Conservation (phyloP, 768 basidiomycete species). For the Phylloporus sp. region DNA sequence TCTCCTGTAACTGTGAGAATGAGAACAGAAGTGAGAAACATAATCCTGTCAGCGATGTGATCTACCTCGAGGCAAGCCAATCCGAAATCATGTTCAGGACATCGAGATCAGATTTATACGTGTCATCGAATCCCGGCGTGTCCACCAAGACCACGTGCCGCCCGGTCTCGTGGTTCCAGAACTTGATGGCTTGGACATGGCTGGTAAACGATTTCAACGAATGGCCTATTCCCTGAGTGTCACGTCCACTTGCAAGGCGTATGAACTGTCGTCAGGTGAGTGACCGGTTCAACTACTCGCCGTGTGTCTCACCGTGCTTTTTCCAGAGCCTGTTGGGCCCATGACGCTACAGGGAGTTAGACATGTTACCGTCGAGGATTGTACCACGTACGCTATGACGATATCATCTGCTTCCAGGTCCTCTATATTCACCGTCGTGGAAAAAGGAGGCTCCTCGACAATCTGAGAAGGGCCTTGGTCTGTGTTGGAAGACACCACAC, state of each 20-base stretch:
- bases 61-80: conserved; percentile 3
- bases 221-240: conserved; percentile 3
- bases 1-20: conserved; percentile 4
- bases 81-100: conserved; percentile 4
- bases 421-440: neutral
- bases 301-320: conserved; percentile 9
- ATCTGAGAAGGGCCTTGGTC: neutral
- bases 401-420: conserved; percentile 1
- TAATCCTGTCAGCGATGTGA: neutral
- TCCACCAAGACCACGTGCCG: conserved; percentile 19
- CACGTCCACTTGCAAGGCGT: neutral
- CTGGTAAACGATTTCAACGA: conserved; percentile 9
- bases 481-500: neutral
- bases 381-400: conserved; percentile 13
- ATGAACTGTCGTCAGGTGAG: conserved; percentile 11
- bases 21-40: neutral
- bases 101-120: conserved; percentile 9
- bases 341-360: conserved; percentile 9
- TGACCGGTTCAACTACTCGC: neutral
- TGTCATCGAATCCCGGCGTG: conserved; percentile 24
- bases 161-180: neutral
- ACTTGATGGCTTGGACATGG: conserved; percentile 4
- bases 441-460: neutral
- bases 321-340: conserved; percentile 19
- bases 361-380: neutral